Percentiles rank a stretch among this genome's conserved stretches.
These are phyloP conservation scores for Monosporascus sp. DNA, from an alignment of 2,329 filamentous ascomycete species.

Conservation along the genomic window DNA sequence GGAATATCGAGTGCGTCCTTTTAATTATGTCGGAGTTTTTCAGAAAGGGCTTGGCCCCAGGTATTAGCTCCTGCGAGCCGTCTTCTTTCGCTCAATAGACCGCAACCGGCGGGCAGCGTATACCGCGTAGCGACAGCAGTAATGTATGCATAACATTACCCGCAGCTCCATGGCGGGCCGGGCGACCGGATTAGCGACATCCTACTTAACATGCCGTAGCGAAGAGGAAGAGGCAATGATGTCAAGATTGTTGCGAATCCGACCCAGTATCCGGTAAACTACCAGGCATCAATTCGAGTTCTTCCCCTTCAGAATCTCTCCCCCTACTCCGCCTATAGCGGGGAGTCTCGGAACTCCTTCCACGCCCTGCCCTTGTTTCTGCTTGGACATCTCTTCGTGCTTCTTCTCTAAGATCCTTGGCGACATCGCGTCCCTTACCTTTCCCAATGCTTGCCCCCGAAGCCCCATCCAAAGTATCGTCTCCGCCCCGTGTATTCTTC, in stretches of 20 bases:
- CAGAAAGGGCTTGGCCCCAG: no score
- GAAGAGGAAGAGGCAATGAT: no score
- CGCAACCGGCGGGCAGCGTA: no score
- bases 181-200: no score
- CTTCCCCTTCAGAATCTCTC: constrained; percentile 25
- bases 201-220: no score
- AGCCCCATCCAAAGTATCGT: constrained; percentile 46
- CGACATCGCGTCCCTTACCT: constrained; percentile 48
- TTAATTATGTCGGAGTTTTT: no score
- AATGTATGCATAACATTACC: no score
- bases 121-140: no score
- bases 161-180: no score
- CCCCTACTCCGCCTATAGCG: constrained; percentile 34
- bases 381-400: constrained; percentile 41
- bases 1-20: no score
- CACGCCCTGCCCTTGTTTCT: constrained; percentile 33
- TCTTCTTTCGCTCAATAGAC: no score
- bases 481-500: constrained; percentile 72
- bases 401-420: constrained; percentile 47
- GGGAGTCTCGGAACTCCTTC: constrained; percentile 28
- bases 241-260: constrained; percentile 9
- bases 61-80: no score
- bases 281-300: constrained; percentile 41
- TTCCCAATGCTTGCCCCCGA: constrained; percentile 44
- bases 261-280: constrained; percentile 36